A percentile compares a stretch with the other conserved stretches of the same genome.
Evolutionary conservation across 257 asterid species (phyloP).

Genomic region (Capsicum rhomboideum): DNA sequence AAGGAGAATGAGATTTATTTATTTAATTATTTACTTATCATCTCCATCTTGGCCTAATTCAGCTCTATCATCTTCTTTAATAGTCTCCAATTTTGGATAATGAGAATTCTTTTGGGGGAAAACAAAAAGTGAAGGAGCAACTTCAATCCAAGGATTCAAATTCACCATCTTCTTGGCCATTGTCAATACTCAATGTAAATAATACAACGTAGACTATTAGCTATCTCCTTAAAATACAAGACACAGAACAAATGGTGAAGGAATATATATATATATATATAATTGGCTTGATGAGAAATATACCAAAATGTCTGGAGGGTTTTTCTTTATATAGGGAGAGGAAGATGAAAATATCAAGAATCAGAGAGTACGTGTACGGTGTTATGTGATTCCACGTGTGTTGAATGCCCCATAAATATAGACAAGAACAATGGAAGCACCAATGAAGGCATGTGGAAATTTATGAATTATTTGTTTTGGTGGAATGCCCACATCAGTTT

Average conservation of each 20-base stretch:
- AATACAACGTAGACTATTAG: not conserved
- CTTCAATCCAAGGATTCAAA: conserved; percentile 19
- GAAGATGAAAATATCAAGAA: not conserved
- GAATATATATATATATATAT: no score
- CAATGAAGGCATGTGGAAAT: not conserved
- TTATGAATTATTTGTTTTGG: not conserved
- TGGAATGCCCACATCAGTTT: not conserved
- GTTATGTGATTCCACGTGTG: not conserved
- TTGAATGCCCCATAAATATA: not conserved
- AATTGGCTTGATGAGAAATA: not conserved
- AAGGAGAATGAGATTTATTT: no score
- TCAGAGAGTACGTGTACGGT: not conserved
- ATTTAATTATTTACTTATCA: not conserved
- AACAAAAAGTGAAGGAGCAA: conserved; percentile 23
- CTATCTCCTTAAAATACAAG: not conserved
- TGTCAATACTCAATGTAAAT: no score
- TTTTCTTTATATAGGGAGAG: not conserved
- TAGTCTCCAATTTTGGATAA: conserved; percentile 36
- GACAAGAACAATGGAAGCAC: not conserved
- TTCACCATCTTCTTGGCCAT: not conserved
- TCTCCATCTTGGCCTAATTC: conserved; percentile 10
- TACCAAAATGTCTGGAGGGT: not conserved
- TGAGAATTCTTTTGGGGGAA: conserved; percentile 23
- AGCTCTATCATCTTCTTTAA: conserved; percentile 21
- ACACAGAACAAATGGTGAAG: not conserved